phyloP scores from a whole-genome alignment of 208 protist genomes.

The Trypanosoma platydactyli region DNA sequence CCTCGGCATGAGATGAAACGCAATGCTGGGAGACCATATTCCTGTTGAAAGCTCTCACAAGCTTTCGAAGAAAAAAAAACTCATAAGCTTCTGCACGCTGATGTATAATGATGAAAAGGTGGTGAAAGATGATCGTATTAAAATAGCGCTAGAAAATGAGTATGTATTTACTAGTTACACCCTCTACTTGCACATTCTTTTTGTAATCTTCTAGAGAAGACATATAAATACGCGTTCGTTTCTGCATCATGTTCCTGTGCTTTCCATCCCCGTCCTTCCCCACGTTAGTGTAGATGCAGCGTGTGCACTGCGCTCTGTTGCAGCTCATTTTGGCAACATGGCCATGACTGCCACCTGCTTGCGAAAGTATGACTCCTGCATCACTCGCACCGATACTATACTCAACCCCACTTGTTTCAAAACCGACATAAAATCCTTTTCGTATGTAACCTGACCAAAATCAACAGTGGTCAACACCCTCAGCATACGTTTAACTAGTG shows the following conservation, averaged over 20 bases:
- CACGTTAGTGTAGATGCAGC: background rate
- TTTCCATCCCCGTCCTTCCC: background rate
- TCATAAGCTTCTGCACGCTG: too few relatives aligned
- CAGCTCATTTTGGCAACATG: constrained; percentile 30
- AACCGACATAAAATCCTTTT: constrained; percentile 62
- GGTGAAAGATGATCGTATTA: too few relatives aligned
- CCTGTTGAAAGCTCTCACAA: too few relatives aligned
- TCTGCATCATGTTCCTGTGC: constrained; percentile 14
- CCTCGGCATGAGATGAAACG: constrained; percentile 5
- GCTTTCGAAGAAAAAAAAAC: too few relatives aligned
- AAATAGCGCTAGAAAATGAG: too few relatives aligned
- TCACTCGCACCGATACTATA: constrained; percentile 44
- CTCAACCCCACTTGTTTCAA: constrained; percentile 55
- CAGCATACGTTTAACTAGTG: constrained; percentile 58
- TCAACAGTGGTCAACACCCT: constrained; percentile 70
- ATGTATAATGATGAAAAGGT: too few relatives aligned
- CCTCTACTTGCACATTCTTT: too few relatives aligned
- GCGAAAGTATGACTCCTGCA: constrained; percentile 48
- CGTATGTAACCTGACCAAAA: constrained; percentile 83
- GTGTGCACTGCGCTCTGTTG: background rate
- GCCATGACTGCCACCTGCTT: constrained; percentile 67
- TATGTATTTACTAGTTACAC: too few relatives aligned
- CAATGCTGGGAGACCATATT: background rate
- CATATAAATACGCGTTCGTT: too few relatives aligned
- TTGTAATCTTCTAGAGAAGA: too few relatives aligned